Conservation (phyloP, 1,284 basidiomycete species). For the Exobasidium cylindrosporum region DNA sequence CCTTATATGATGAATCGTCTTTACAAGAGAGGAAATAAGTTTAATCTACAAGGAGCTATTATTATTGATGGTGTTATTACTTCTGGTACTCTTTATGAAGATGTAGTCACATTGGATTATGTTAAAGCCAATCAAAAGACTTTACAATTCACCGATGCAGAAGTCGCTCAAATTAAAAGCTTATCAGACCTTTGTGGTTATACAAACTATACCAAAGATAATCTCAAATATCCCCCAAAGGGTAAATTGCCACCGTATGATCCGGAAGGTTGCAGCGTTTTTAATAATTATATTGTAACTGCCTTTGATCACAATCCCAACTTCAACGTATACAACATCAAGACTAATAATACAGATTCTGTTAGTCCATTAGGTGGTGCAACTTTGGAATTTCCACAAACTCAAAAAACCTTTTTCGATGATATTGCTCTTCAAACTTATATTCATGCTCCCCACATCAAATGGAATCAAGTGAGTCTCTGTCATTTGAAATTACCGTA, state of each 20-base stretch:
- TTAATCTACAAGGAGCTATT: slow-evolving; percentile 30
- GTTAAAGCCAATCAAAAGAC: not conserved
- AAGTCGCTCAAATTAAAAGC: not conserved
- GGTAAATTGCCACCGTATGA: not conserved
- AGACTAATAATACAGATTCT: not conserved
- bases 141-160: not conserved
- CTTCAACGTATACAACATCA: not conserved
- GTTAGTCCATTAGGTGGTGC: not conserved
- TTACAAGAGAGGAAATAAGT: slow-evolving; percentile 17
- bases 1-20: not conserved
- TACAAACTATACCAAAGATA: not conserved
- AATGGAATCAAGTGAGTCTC: not conserved
- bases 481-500: not conserved
- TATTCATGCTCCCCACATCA: slow-evolving; percentile 1
- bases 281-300: not conserved
- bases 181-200: not conserved
- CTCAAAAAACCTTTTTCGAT: slow-evolving; percentile 4
- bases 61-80: not conserved
- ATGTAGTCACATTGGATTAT: not conserved
- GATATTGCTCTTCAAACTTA: slow-evolving; percentile 1
- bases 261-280: not conserved
- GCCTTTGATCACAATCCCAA: not conserved
- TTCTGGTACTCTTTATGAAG: not conserved
- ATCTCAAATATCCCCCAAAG: not conserved
- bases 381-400: not conserved